Base-by-base conservation (phyloP, 208 protist species). In the Tritrichomonas musculus region DNA sequence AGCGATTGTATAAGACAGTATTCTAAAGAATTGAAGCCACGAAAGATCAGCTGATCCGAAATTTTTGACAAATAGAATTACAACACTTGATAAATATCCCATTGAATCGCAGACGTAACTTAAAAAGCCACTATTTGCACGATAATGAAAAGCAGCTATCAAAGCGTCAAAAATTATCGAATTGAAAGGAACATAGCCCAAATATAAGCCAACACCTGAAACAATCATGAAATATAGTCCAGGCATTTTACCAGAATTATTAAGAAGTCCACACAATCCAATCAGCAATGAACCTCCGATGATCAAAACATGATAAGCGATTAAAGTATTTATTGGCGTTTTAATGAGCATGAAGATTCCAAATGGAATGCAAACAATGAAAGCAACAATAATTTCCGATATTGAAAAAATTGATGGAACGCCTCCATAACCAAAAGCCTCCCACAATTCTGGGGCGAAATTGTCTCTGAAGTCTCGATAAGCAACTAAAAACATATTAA, bases 401-500 rank as follows among this genome's bases (percentile, higher is more conserved):
- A 14, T 47, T 36, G 73, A 20, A 53, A 82, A 82, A 20, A 53
- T n/a, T 20, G 41, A 82, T 82, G 73, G 25, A 8, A 22, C 20
- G 30, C 14, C 3, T 1, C 20, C 33, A 20, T 47, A 49, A n/a
- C 73, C 41, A 25, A 82, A 47, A 30, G 73, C 73, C 17, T 4
- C 25, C 11, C n/a, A 82, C 3, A 82, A 47, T 53, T 82, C 73
- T 50, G 41, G 41, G 8, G 41, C 41, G 30, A 82, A 82, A 36
- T 82, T 82, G 50, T 82, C 73, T 82, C 73, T 82, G 73, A 82
- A 82, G 41, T 82, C 73, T 50, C 73, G n/a, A 20, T 47, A 82
- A n/a, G 41, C 30, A 9, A 14, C 30, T 20, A 30, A 33, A 11
- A 82, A 25, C 73, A 82, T 82, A 53, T 36, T n/a, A 44, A 82